These are phyloP conservation scores for Tieghemostelium lacteum DNA, from an alignment of 78 protist species.

Conservation along the genomic window DNA sequence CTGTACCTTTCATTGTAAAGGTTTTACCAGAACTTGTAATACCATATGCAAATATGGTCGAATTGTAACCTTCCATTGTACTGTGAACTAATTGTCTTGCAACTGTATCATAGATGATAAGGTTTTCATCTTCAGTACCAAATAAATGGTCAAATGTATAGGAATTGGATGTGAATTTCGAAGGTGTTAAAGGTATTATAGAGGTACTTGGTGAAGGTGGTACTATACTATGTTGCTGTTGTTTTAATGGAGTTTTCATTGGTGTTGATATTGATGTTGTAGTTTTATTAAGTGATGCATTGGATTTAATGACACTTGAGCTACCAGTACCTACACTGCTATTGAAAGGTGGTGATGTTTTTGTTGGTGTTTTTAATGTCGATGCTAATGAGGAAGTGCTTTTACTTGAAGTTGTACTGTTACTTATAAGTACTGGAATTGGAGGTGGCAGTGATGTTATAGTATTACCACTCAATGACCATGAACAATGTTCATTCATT, in stretches of 20 bases:
- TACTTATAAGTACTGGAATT: not conserved
- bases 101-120: conserved; percentile 29
- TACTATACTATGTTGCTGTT: not conserved
- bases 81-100: conserved; percentile 19
- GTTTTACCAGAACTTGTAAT: conserved; percentile 81
- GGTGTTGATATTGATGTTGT: conserved; percentile 2
- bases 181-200: not conserved
- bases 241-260: not conserved
- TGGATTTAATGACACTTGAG: not conserved
- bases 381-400: not conserved
- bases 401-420: not conserved
- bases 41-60: conserved; percentile 87
- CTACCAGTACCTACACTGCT: not conserved
- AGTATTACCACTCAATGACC: conserved; percentile 12
- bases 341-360: not conserved
- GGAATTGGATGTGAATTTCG: conserved; percentile 13
- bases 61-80: conserved; percentile 77
- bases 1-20: conserved; percentile 68
- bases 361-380: not conserved
- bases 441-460: conserved; percentile 30
- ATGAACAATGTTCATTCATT: not conserved
- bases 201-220: not conserved
- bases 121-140: conserved; percentile 12
- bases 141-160: conserved; percentile 54
- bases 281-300: conserved; percentile 1